Evolutionary conservation across 1,284 basidiomycete genomes (phyloP).

Genomic region (Ceratobasidium theobromae): DNA sequence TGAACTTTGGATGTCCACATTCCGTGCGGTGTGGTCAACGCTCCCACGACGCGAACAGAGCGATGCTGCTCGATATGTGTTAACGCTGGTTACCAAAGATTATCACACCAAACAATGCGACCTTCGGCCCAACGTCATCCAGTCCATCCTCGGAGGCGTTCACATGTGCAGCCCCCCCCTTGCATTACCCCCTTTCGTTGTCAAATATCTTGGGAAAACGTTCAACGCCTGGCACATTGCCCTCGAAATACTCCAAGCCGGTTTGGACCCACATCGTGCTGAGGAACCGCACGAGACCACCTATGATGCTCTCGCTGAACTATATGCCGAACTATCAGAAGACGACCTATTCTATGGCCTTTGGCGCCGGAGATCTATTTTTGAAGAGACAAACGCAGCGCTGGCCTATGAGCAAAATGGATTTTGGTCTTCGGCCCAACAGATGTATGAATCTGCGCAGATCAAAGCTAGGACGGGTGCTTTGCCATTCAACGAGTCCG

Average conservation of each 20-base stretch:
- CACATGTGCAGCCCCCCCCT: slow-evolving; percentile 84
- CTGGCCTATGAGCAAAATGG: slow-evolving; percentile 96
- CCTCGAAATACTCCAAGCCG: slow-evolving; percentile 84
- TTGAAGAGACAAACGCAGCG: slow-evolving; percentile 89
- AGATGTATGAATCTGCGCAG: slow-evolving; percentile 90
- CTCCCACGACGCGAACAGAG: slow-evolving; percentile 85
- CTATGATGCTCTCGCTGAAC: slow-evolving; percentile 89
- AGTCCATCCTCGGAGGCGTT: slow-evolving; percentile 85
- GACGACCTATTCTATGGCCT: slow-evolving; percentile 98
- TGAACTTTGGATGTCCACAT: slow-evolving; percentile 86
- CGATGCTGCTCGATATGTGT: slow-evolving; percentile 87
- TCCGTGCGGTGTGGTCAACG: slow-evolving; percentile 87
- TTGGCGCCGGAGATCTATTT: slow-evolving; percentile 87
- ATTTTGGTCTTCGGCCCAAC: slow-evolving; percentile 92
- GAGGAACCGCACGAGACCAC: slow-evolving; percentile 88
- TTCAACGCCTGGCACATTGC: slow-evolving; percentile 95
- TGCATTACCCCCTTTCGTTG: slow-evolving; percentile 88
- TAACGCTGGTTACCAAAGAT: slow-evolving; percentile 89
- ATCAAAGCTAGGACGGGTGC: slow-evolving; percentile 79
- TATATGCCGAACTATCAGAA: slow-evolving; percentile 94
- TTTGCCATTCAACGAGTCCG: slow-evolving; percentile 91
- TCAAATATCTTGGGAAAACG: slow-evolving; percentile 96
- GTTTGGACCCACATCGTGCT: slow-evolving; percentile 71
- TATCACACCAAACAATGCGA: slow-evolving; percentile 90
- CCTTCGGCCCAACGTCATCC: slow-evolving; percentile 91